phyloP scores from a whole-genome alignment of 1,284 basidiomycete species.

The Trichosporon sp. region DNA sequence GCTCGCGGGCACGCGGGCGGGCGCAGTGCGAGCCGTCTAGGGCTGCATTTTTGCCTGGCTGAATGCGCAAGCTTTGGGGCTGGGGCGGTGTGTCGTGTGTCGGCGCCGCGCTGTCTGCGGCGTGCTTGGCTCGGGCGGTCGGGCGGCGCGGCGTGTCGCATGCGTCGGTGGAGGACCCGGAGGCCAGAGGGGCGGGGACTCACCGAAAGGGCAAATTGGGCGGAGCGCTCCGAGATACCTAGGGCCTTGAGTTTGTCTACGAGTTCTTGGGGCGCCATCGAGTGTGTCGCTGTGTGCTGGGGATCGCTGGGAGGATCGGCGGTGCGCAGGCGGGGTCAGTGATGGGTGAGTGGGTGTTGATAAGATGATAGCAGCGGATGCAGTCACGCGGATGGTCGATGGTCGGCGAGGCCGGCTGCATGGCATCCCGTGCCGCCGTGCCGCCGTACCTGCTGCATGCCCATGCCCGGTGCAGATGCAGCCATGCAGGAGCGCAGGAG shows the following conservation, averaged over 20 bases:
- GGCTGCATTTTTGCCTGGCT: background rate
- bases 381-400: background rate
- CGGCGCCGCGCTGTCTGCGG: no score
- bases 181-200: conserved; percentile 14
- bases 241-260: conserved; percentile 37
- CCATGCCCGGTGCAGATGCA: no score
- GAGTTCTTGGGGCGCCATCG: conserved; percentile 22
- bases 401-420: background rate
- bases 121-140: background rate
- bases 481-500: no score
- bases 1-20: background rate
- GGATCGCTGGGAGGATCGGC: background rate
- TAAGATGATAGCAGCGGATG: background rate
- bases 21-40: background rate
- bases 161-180: background rate
- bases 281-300: conserved; percentile 2
- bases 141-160: background rate
- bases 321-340: background rate
- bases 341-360: background rate
- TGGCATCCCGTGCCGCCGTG: background rate
- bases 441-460: background rate
- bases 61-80: background rate
- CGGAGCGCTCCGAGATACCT: conserved; percentile 43
- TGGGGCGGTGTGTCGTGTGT: background rate
- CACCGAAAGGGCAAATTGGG: conserved; percentile 40